A percentile compares a stretch with the other conserved stretches of the same genome.
Evolutionary conservation across 257 asterid genomes (phyloP).

Genomic region (Solanum lycopersicoides): DNA sequence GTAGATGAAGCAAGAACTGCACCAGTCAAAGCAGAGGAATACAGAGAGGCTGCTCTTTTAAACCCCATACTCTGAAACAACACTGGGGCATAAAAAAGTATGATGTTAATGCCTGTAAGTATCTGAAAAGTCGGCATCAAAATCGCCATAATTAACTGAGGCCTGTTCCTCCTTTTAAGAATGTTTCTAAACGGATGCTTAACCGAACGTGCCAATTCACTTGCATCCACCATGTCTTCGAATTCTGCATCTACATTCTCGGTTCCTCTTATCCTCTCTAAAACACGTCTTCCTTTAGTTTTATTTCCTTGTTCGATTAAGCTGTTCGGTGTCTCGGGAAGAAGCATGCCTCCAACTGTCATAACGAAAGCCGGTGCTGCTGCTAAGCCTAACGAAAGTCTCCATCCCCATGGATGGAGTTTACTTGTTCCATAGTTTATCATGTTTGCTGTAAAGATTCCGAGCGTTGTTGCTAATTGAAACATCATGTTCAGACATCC

Average conservation of each 20-base stretch:
- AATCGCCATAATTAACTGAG: conserved; percentile 68
- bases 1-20: conserved; percentile 73
- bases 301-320: conserved; percentile 47
- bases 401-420: conserved; percentile 81
- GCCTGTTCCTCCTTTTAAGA: conserved; percentile 45
- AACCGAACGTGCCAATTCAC: conserved; percentile 50
- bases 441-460: conserved; percentile 87
- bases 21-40: conserved; percentile 74
- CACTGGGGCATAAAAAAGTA: conserved; percentile 80
- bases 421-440: conserved; percentile 61
- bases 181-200: conserved; percentile 71
- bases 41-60: conserved; percentile 43
- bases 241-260: conserved; percentile 54
- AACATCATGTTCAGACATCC: conserved; percentile 83
- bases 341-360: conserved; percentile 60
- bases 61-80: conserved; percentile 78
- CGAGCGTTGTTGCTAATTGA: conserved; percentile 75
- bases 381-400: conserved; percentile 79
- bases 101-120: conserved; percentile 73
- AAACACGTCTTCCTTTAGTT: conserved; percentile 32
- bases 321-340: conserved; percentile 87
- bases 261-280: conserved; percentile 67
- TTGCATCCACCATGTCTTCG: conserved; percentile 65
- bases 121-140: conserved; percentile 78
- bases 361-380: conserved; percentile 58